Percentiles rank a stretch among this genome's conserved stretches.
Conservation (phyloP, 148 eudicot genomes). For the Nepenthes gracilis region DNA sequence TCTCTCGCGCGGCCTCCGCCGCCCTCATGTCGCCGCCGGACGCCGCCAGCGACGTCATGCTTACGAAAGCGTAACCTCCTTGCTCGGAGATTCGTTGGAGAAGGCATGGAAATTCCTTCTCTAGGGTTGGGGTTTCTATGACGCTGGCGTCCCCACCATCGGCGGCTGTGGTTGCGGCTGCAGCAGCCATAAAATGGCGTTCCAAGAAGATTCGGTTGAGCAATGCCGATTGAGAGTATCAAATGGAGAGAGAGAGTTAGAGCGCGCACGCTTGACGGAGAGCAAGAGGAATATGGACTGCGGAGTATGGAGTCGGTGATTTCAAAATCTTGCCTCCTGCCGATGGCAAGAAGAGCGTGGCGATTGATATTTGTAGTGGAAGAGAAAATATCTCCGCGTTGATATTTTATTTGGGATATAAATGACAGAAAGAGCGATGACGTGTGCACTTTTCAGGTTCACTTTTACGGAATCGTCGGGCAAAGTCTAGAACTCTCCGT, state of each 20-base stretch:
- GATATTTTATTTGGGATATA: too few relatives aligned
- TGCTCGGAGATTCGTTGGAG: constrained; percentile 43
- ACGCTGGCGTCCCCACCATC: constrained; percentile 1
- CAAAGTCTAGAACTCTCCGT: too few relatives aligned
- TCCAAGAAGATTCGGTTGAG: too few relatives aligned
- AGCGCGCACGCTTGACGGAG: neutral
- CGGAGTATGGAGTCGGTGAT: too few relatives aligned
- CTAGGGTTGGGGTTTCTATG: constrained; percentile 39
- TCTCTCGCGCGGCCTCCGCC: constrained; percentile 83
- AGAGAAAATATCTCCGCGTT: too few relatives aligned
- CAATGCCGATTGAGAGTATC: neutral
- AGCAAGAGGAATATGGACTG: too few relatives aligned
- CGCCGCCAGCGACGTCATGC: constrained; percentile 31
- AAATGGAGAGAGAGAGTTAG: neutral
- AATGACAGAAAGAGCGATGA: too few relatives aligned
- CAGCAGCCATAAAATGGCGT: neutral
- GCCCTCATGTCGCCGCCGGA: constrained; percentile 37
- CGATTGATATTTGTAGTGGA: too few relatives aligned
- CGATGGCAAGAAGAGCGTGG: too few relatives aligned
- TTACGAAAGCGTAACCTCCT: constrained; percentile 74
- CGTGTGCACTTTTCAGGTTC: too few relatives aligned
- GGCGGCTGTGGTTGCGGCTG: neutral
- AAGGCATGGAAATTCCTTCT: constrained; percentile 19
- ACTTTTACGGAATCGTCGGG: too few relatives aligned
- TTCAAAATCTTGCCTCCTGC: too few relatives aligned